Percentiles rank a stretch among this genome's conserved stretches.
These are phyloP conservation scores for Acer campestre DNA, from an alignment of 345 rosid genomes.

Conservation along the genomic window DNA sequence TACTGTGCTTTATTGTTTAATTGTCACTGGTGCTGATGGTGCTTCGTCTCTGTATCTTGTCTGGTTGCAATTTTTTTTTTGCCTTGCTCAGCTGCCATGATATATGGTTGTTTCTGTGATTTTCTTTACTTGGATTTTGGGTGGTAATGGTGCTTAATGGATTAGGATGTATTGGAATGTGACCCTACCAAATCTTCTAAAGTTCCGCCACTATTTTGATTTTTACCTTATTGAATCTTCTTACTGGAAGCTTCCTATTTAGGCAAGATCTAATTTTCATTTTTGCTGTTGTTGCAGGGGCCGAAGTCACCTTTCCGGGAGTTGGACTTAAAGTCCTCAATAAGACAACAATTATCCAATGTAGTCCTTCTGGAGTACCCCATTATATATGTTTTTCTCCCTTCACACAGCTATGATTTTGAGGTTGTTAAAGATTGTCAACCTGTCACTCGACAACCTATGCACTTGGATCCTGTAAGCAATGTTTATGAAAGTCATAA, in stretches of 20 bases:
- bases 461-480: conserved; percentile 27
- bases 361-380: conserved; percentile 77
- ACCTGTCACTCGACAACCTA: conserved; percentile 22
- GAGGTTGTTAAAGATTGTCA: conserved; percentile 49
- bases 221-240: not conserved
- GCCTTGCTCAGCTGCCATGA: not conserved
- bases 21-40: not conserved
- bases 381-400: conserved; percentile 79
- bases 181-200: not conserved
- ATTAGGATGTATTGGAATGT: not conserved
- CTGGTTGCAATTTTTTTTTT: not conserved
- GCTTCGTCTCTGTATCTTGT: not conserved
- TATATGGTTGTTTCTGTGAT: not conserved
- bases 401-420: conserved; percentile 62
- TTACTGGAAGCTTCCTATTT: not conserved
- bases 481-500: conserved; percentile 33
- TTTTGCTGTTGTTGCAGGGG: conserved; percentile 47
- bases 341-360: conserved; percentile 64
- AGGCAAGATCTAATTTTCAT: not conserved
- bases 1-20: not conserved
- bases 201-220: not conserved
- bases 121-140: not conserved
- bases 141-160: not conserved
- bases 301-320: conserved; percentile 64
- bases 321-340: conserved; percentile 58